Percentiles rank a stretch among this genome's conserved stretches.
These are phyloP conservation scores for Acacia confusa DNA, from an alignment of 306 rosid species.

Conservation along the genomic window DNA sequence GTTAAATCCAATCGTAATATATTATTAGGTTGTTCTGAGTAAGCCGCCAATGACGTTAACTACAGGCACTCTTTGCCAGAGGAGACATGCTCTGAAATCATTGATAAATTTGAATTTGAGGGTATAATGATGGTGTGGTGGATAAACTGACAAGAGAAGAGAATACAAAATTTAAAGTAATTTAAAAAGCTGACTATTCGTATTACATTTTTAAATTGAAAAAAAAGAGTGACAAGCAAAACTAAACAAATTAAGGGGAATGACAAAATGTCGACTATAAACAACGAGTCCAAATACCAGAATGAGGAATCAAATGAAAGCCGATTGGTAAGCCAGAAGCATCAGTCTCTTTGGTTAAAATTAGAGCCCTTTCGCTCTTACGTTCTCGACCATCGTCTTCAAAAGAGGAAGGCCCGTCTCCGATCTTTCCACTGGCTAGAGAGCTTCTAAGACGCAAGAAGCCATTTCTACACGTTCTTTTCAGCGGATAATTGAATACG, in stretches of 20 bases:
- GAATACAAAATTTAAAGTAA: not conserved
- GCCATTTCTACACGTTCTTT: conserved; percentile 18
- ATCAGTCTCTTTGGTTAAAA: conserved; percentile 40
- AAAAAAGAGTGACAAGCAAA: not conserved
- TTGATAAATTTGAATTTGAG: not conserved
- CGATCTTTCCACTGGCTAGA: conserved; percentile 29
- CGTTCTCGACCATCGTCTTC: conserved; percentile 28
- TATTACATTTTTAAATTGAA: not conserved
- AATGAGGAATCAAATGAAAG: conserved; percentile 29
- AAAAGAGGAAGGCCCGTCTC: conserved; percentile 33
- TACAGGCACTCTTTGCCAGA: not conserved
- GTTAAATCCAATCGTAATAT: not conserved
- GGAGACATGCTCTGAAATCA: not conserved
- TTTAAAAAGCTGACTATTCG: not conserved
- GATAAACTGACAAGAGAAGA: not conserved
- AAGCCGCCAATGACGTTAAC: not conserved
- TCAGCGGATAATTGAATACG: conserved; percentile 28
- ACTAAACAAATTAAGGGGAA: not conserved
- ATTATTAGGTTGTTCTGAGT: not conserved
- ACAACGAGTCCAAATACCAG: conserved; percentile 9
- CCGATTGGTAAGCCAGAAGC: conserved; percentile 42
- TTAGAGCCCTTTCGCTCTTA: conserved; percentile 26
- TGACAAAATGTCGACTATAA: not conserved
- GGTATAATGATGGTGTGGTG: not conserved
- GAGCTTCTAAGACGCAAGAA: conserved; percentile 38